Conservation (phyloP, 257 asterid species). For the Linaria vulgaris region DNA sequence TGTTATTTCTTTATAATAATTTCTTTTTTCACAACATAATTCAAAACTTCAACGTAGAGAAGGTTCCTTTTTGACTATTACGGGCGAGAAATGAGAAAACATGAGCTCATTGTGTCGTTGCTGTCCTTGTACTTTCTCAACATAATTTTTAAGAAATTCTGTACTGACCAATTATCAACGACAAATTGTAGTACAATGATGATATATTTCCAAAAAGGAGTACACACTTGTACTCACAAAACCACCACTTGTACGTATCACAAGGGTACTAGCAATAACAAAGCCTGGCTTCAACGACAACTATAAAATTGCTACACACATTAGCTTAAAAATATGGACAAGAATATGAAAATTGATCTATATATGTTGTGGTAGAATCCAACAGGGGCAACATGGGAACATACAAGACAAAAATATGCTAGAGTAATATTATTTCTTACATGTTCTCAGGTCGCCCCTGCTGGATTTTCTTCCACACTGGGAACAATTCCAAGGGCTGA, state of each 20-base stretch:
- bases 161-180: too few species aligned
- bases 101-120: too few species aligned
- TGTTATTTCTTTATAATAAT: too few species aligned
- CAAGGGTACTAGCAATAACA: neutral
- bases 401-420: neutral
- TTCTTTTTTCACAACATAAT: too few species aligned
- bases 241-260: neutral
- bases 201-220: neutral
- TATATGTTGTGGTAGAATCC: neutral
- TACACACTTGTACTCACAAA: neutral
- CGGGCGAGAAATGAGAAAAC: too few species aligned
- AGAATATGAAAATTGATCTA: neutral
- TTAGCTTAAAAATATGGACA: neutral
- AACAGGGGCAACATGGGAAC: conserved; percentile 17
- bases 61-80: too few species aligned
- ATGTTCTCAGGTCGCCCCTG: conserved; percentile 24
- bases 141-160: too few species aligned
- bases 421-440: neutral
- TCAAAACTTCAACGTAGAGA: too few species aligned
- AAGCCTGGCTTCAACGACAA: neutral
- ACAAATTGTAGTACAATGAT: neutral
- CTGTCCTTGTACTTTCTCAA: too few species aligned
- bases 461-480: conserved; percentile 9
- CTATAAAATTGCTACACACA: neutral
- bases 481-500: too few species aligned